Base-by-base conservation (phyloP, 2,329 filamentous ascomycete genomes). In the Xylaria arbuscula region DNA sequence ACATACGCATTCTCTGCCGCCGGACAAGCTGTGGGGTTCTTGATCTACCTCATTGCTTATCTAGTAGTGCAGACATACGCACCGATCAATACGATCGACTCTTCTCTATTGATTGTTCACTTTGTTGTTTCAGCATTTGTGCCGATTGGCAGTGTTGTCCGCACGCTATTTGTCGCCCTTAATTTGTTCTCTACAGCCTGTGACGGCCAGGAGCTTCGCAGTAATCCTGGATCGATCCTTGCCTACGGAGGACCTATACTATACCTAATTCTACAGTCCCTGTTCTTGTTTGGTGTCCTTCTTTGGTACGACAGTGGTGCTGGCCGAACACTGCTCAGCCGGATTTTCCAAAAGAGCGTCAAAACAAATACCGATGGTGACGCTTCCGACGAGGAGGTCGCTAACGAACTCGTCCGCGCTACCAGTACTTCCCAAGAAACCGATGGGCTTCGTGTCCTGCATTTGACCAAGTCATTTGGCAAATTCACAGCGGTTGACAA, bases 131-230 rank as follows among this genome's bases (percentile, higher is more conserved):
- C 90, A 0, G 83, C 88, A 0, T 83, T 97, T 56, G 89, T 93
- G 1, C 94, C 94, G 0, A 89, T 95, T 55, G 92, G 90, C 1
- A 96, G 90, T 53, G 83, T 95, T 13, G 83, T 93, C 22, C 86
- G 93, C 67, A 86, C 92, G 0, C 80, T 98, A 40, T 92, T 97
- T 73, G 81, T 97, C 3, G 85, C 90, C 0, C 84, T 97, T 59
- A 98, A 98, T 76, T 83, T 94, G 2, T 97, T 98, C 79, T 94
- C 92, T 0, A 86, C 93, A 0, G 86, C 93, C 1, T 98, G 94
- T 77, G 85, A 88, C 38, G 89, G 86, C 32, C 83, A 87, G 22
- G 69, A 83, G n/a, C 80, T 94, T 22, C 88, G 90, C 1, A 82
- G 84, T 0, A 90, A 93, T 71, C 92, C 94, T 0, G 91, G 88